phyloP scores from a whole-genome alignment of 306 rosid species.

The Sindora glabra region DNA sequence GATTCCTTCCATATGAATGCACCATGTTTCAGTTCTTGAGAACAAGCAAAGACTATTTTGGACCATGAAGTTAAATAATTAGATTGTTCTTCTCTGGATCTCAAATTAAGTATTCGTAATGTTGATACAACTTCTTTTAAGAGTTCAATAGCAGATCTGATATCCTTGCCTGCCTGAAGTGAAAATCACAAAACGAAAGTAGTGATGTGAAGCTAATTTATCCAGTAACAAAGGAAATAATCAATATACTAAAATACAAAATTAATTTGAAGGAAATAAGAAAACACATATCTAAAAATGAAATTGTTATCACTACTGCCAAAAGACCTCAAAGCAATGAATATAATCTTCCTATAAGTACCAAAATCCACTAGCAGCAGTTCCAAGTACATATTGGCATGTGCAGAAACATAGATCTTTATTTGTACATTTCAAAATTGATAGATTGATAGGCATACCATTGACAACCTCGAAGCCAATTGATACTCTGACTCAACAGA shows the following conservation, averaged over 20 bases:
- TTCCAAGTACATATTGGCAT: neutral
- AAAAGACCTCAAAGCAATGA: neutral
- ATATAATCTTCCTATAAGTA: neutral
- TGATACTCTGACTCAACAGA: slow-evolving; percentile 60
- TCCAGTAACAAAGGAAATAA: neutral
- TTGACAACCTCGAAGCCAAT: slow-evolving; percentile 43
- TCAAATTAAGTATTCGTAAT: slow-evolving; percentile 54
- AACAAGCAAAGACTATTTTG: slow-evolving; percentile 46
- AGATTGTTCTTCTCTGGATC: slow-evolving; percentile 61
- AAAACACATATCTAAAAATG: neutral
- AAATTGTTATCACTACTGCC: neutral
- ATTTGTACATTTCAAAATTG: neutral
- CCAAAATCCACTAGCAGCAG: neutral
- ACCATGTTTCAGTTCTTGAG: slow-evolving; percentile 76
- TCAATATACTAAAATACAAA: neutral
- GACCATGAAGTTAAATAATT: slow-evolving; percentile 62
- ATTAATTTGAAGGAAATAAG: neutral
- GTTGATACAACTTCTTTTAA: slow-evolving; percentile 47
- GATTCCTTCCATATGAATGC: slow-evolving; percentile 72
- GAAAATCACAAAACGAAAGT: slow-evolving; percentile 16
- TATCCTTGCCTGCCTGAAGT: slow-evolving; percentile 65
- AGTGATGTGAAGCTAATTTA: slow-evolving; percentile 19
- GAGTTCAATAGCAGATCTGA: slow-evolving; percentile 63
- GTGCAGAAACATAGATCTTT: slow-evolving; percentile 11
- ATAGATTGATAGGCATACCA: slow-evolving; percentile 38